Evolutionary conservation across 768 basidiomycete species (phyloP).

Genomic region (Gloeostereum incarnatum): DNA sequence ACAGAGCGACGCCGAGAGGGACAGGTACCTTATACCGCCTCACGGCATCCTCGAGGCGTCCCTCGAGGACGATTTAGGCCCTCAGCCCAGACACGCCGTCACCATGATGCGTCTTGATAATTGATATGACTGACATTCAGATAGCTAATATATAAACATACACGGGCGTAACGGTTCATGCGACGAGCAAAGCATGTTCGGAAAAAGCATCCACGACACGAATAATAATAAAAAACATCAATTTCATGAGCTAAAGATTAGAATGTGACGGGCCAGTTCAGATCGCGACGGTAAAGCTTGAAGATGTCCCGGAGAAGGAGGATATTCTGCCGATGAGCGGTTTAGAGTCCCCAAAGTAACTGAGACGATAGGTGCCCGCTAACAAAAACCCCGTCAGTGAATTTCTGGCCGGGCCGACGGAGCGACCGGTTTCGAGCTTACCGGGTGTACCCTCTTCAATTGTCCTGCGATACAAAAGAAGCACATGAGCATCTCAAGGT

Average conservation of each 20-base stretch:
- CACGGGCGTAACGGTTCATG: too few relatives aligned
- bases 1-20: too few relatives aligned
- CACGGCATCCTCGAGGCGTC: conserved; percentile 9
- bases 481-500: conserved; percentile 7
- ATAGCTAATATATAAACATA: too few relatives aligned
- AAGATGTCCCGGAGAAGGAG: conserved; percentile 54
- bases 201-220: too few relatives aligned
- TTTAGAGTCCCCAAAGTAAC: conserved; percentile 74
- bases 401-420: conserved; percentile 1
- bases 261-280: conserved; percentile 15
- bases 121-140: too few relatives aligned
- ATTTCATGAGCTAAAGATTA: too few relatives aligned
- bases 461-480: conserved; percentile 29
- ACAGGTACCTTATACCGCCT: too few relatives aligned
- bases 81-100: too few relatives aligned
- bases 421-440: conserved; percentile 17
- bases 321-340: conserved; percentile 51
- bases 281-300: conserved; percentile 50
- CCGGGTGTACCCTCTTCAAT: conserved; percentile 53
- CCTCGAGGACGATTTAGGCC: conserved; percentile 2
- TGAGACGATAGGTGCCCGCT: conserved; percentile 66
- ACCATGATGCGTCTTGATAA: too few relatives aligned
- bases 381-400: conserved; percentile 8
- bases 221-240: too few relatives aligned
- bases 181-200: too few relatives aligned